A percentile compares a stretch with the other conserved stretches of the same genome.
phyloP scores from a whole-genome alignment of 2,329 filamentous ascomycete species.

The Dactylellina drechsleri region DNA sequence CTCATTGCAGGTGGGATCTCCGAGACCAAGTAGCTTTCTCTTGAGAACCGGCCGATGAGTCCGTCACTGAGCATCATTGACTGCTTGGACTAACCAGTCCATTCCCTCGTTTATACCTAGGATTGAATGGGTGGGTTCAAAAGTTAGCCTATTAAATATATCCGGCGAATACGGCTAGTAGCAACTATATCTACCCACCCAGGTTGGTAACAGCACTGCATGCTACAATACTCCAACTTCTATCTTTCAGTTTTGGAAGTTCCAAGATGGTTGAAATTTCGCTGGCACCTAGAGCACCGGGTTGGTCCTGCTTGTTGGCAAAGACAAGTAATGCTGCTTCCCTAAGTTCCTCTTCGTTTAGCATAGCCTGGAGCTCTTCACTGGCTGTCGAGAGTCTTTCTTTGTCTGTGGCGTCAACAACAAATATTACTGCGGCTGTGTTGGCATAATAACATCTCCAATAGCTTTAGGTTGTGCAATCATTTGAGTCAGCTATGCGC shows the following conservation, averaged over 20 bases:
- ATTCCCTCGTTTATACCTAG: constrained; percentile 93
- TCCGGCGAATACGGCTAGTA: neutral
- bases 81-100: constrained; percentile 84
- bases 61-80: constrained; percentile 29
- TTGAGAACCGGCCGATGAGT: neutral
- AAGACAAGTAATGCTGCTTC: constrained; percentile 94
- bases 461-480: constrained; percentile 66
- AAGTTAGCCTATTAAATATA: neutral
- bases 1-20: too few relatives aligned
- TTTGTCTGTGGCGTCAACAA: constrained; percentile 97
- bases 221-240: constrained; percentile 99
- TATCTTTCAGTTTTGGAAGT: constrained; percentile 88
- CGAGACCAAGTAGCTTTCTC: too few relatives aligned
- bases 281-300: constrained; percentile 92
- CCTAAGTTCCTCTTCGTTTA: constrained; percentile 95
- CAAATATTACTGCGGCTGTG: constrained; percentile 97
- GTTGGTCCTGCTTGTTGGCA: constrained; percentile 99
- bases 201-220: constrained; percentile 92
- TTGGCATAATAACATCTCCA: constrained; percentile 99
- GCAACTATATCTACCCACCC: constrained; percentile 51
- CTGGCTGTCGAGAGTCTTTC: constrained; percentile 91
- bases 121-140: neutral
- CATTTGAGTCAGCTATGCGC: neutral
- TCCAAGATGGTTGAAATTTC: constrained; percentile 95
- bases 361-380: constrained; percentile 92